Evolutionary conservation across 164 flowering plant genomes (phyloP).

Genomic region (Tetracentron sinense): DNA sequence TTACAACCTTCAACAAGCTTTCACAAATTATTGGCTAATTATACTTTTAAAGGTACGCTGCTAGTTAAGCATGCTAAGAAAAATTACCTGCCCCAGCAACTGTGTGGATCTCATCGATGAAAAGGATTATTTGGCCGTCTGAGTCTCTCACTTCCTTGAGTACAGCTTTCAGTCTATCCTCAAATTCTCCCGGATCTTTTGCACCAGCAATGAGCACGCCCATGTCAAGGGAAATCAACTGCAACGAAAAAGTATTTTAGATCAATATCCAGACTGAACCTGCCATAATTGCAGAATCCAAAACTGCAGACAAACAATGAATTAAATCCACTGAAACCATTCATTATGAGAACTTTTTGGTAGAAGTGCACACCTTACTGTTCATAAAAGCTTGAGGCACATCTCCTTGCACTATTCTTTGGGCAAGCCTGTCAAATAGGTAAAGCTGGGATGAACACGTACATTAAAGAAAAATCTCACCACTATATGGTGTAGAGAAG

Average conservation of each 20-base stretch:
- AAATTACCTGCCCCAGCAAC: constrained; percentile 95
- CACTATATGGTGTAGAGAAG: too few relatives aligned
- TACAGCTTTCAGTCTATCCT: constrained; percentile 95
- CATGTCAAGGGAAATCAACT: constrained; percentile 99
- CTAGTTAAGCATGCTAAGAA: neutral
- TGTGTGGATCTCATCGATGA: constrained; percentile 98
- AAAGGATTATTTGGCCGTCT: constrained; percentile 84
- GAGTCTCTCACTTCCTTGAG: constrained; percentile 94
- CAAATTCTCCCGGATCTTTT: constrained; percentile 96
- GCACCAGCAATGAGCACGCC: constrained; percentile 98
- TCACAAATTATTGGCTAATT: neutral
- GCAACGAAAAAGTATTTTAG: constrained; percentile 14
- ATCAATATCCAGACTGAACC: neutral
- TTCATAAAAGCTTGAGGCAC: constrained; percentile 98
- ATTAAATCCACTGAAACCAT: neutral
- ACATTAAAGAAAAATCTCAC: neutral
- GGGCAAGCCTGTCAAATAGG: constrained; percentile 78
- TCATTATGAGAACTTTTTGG: neutral
- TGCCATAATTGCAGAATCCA: neutral
- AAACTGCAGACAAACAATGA: too few relatives aligned
- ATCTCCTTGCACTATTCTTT: constrained; percentile 95
- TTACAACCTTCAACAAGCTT: constrained; percentile 1
- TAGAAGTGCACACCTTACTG: constrained; percentile 55
- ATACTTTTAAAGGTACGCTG: neutral
- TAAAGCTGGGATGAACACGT: neutral